Evolutionary conservation across 192 early-diverging fungal genomes (phyloP), one percentile per base, ranked within the genome.

Genomic region (Entomortierella chlamydospora): DNA sequence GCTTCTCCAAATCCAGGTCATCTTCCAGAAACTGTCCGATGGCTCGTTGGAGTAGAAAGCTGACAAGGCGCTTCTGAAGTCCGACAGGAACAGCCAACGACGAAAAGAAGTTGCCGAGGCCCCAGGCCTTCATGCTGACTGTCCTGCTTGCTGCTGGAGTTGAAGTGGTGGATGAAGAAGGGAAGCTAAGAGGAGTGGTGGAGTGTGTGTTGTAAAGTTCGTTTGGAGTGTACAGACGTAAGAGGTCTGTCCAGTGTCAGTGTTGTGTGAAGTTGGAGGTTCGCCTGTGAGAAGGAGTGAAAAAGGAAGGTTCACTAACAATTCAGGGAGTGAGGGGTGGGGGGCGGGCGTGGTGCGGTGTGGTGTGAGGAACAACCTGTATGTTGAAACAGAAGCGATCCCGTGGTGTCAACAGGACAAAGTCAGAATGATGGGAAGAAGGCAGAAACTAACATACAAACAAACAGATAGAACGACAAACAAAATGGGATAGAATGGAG

Each of bases 31-130:
- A 95, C 73, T 93, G 92, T 10, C 95, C 95, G 43, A 97, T 88
- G 12, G 95, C 91, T 59, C 89, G 89, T 56, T 91, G 87, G 33
- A 96, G 81, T 28, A 95, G 81, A 68, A 93, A 96, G 73, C 93
- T 95, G 55, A 92, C 87, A 34, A 97, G 86, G 33, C 92, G 85
- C 77, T 95, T 95, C 71, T 97, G 94, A 68, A 96, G 86, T 33
- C 90, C 88, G 51, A 87, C 84, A 55, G 93, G 91, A 25, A 90
- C 60, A 54, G 73, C 73, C 20, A 78, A 64, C 60, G 73, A 78
- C 73, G 73, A 70, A 51, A 78, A 70, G 61, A 78, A 52, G 73
- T 70, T 78, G 73, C 73, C 73, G 67, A 78, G 61, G 60, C 73
- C 61, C 73, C 73, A 78, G 66, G 73, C 65, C 73, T 64, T 78